Conservation (phyloP, 257 asterid genomes). For the Scutellaria minor region DNA sequence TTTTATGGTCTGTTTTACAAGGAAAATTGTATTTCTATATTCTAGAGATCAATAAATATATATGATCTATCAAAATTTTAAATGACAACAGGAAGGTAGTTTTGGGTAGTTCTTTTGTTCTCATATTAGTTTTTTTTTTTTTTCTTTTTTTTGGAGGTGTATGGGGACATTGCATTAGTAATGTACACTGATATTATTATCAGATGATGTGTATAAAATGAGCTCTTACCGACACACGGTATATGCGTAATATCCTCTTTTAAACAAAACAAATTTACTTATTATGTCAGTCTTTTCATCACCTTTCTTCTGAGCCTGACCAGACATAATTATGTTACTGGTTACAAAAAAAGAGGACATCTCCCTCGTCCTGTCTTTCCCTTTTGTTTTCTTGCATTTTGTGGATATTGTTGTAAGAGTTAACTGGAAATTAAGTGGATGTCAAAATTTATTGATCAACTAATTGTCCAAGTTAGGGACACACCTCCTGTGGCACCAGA, state of each 20-base stretch:
- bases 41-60: neutral
- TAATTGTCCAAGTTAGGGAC: neutral
- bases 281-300: constrained; percentile 1
- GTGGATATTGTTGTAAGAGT: constrained; percentile 5
- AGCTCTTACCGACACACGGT: neutral
- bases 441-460: constrained; percentile 12
- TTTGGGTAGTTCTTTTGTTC: neutral
- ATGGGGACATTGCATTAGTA: neutral
- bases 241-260: neutral
- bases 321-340: neutral
- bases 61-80: neutral
- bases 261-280: neutral
- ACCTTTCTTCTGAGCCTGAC: constrained; percentile 13
- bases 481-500: too few species aligned
- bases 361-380: neutral
- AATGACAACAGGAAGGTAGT: neutral
- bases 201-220: neutral
- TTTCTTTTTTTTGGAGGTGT: neutral
- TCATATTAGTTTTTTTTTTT: neutral
- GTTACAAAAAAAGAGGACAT: neutral
- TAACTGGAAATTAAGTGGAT: constrained; percentile 16
- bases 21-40: constrained; percentile 27
- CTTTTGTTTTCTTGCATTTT: constrained; percentile 1
- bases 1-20: constrained; percentile 24
- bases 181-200: constrained; percentile 6